Evolutionary conservation across 2,329 filamentous ascomycete genomes (phyloP).

Genomic region (Exophiala aquamarina): DNA sequence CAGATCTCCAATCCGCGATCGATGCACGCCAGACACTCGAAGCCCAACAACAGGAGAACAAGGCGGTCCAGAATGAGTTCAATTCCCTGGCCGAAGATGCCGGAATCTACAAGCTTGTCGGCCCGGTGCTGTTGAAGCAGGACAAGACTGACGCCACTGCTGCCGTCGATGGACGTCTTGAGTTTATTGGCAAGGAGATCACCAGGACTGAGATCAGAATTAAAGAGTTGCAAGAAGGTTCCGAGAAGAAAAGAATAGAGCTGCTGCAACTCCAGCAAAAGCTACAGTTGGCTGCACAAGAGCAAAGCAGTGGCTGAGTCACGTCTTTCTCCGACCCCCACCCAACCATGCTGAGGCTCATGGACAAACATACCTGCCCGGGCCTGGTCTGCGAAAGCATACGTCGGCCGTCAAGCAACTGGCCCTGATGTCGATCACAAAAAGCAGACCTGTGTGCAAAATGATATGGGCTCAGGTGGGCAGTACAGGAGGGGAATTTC

Average conservation of each 20-base stretch:
- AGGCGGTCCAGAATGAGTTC: slow-evolving; percentile 81
- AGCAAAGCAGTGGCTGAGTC: slow-evolving; percentile 20
- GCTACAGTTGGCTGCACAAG: slow-evolving; percentile 26
- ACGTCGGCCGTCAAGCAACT: too few relatives aligned
- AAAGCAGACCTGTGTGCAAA: too few relatives aligned
- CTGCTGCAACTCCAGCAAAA: slow-evolving; percentile 40
- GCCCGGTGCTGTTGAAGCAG: slow-evolving; percentile 90
- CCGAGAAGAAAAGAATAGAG: slow-evolving; percentile 65
- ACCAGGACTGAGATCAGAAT: slow-evolving; percentile 68
- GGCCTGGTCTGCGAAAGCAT: too few relatives aligned
- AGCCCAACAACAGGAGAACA: slow-evolving; percentile 88
- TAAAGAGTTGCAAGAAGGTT: slow-evolving; percentile 61
- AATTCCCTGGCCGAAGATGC: slow-evolving; percentile 73
- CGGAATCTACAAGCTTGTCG: slow-evolving; percentile 93
- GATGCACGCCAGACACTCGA: slow-evolving; percentile 86
- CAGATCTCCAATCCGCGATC: slow-evolving; percentile 77
- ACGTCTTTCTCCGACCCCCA: too few relatives aligned
- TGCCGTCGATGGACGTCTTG: slow-evolving; percentile 84
- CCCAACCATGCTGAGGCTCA: too few relatives aligned
- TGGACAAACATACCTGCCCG: too few relatives aligned
- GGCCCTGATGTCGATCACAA: too few relatives aligned
- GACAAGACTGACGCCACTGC: slow-evolving; percentile 86
- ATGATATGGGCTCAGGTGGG: too few relatives aligned
- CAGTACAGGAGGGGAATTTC: too few relatives aligned
- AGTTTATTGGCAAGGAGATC: slow-evolving; percentile 92